These are phyloP conservation scores for Fulvia fulva DNA, from an alignment of 2,329 filamentous ascomycete genomes.

Conservation along the genomic window DNA sequence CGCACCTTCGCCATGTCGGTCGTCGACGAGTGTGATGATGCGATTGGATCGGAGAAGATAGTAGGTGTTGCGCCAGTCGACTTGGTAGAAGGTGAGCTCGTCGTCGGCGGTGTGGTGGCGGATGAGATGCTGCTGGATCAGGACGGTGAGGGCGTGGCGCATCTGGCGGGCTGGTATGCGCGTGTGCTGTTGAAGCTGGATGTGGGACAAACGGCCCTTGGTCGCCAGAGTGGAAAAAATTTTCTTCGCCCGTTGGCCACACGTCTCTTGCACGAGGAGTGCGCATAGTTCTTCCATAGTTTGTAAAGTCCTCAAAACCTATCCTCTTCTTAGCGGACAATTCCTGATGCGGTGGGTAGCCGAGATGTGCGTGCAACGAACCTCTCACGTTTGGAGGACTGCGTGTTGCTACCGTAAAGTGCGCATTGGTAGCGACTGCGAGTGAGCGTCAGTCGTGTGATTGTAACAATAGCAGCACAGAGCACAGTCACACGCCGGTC, in stretches of 20 bases:
- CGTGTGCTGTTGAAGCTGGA: slow-evolving; percentile 67
- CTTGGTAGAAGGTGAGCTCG: slow-evolving; percentile 70
- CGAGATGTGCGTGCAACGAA: slow-evolving; percentile 5
- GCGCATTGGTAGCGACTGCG: slow-evolving; percentile 27
- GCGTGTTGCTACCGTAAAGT: slow-evolving; percentile 27
- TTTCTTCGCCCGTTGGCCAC: slow-evolving; percentile 71
- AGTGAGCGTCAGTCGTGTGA: not conserved
- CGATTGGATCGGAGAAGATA: slow-evolving; percentile 76
- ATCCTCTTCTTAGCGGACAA: slow-evolving; percentile 10
- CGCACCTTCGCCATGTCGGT: slow-evolving; percentile 69
- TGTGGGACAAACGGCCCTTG: slow-evolving; percentile 70
- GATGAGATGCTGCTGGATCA: slow-evolving; percentile 73
- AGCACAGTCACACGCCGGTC: not conserved
- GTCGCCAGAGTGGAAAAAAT: slow-evolving; percentile 76
- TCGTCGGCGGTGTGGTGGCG: slow-evolving; percentile 50
- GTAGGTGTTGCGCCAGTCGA: slow-evolving; percentile 76
- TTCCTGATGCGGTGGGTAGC: slow-evolving; percentile 5
- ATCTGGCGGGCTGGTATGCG: slow-evolving; percentile 70
- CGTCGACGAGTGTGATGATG: slow-evolving; percentile 71
- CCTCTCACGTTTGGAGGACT: slow-evolving; percentile 36
- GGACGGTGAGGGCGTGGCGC: slow-evolving; percentile 74
- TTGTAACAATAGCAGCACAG: not conserved
- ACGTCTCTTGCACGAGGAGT: slow-evolving; percentile 81
- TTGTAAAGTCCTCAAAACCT: slow-evolving; percentile 43
- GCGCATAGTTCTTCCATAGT: slow-evolving; percentile 75